Base-by-base conservation (phyloP, 1,139 yeast genomes). In the Eremothecium gossypii region DNA sequence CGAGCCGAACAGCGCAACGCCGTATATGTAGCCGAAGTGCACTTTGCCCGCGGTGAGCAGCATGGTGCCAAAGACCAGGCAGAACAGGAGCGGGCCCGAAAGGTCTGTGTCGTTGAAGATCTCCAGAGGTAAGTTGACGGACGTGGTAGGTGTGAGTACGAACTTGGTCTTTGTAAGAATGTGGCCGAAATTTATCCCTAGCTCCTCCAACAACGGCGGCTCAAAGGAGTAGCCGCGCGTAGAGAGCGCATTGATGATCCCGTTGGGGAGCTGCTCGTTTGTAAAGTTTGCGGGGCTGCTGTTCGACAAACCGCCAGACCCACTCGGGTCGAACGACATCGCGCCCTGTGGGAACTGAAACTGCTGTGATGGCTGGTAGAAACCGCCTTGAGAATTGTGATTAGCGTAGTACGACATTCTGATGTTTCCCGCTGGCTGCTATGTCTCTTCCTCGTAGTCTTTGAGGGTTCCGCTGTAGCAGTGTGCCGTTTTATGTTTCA, bases 1-100 rank as follows among this genome's bases (percentile, higher is more conserved):
- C 2, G 95, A 83, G 10, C 99, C 99, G 53, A 89, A 79, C 40
- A 93, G 67, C 1, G 96, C 98, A 36, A 91, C 95, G 26, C 98
- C 98, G 58, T 91, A 91, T 42, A 91, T 85, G 63, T 93, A 93
- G 2, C 98, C 97, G 61, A 91, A 91, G 61, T 91, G 97, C 13
- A 89, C 86, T 60, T 89, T 91, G 10, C 99, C 98, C 1, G 95
- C 70, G 38, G 87, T 69, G 43, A 89, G 68, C 41, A 93, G 67
- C 48, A 83, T 77, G 1, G 87, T 74, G n/a, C 96, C 98, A 61
- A 89, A 89, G 44, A 87, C 64, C 44, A 91, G 69, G 51, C 93
- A 93, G 64, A 91, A 93, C 40, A 93, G 68, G 35, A 91, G 73
- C 1, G 99, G 98, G 0, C 99, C 99, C 0, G 97, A 96, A 53